Conservation (phyloP, 345 rosid genomes). For the Dimocarpus longan region DNA sequence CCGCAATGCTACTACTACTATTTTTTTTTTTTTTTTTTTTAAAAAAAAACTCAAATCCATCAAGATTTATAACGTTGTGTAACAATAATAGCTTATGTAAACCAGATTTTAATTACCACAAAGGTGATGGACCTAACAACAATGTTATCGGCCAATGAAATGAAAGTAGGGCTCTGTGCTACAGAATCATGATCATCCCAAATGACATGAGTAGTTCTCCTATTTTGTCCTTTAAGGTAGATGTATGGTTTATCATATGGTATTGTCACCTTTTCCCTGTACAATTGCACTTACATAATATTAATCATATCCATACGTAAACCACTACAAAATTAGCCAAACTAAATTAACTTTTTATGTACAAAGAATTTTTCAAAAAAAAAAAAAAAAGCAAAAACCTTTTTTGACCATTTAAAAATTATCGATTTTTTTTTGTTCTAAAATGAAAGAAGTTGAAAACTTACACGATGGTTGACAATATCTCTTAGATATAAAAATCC, state of each 20-base stretch:
- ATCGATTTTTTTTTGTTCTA: too few species aligned
- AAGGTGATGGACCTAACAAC: slow-evolving; percentile 55
- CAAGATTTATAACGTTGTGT: neutral
- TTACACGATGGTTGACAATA: too few species aligned
- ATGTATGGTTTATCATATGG: slow-evolving; percentile 67
- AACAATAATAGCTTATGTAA: slow-evolving; percentile 5
- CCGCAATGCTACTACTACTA: too few species aligned
- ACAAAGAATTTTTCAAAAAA: too few species aligned
- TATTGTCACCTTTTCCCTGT: slow-evolving; percentile 76
- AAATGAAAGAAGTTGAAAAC: too few species aligned
- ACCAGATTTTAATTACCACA: slow-evolving; percentile 35
- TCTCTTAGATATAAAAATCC: neutral
- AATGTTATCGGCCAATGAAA: slow-evolving; percentile 57
- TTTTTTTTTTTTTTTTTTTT: too few species aligned
- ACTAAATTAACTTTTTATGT: too few species aligned
- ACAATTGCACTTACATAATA: neutral
- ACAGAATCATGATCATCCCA: slow-evolving; percentile 61
- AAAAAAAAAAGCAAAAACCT: too few species aligned
- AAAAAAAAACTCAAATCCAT: neutral
- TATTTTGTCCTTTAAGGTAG: slow-evolving; percentile 57
- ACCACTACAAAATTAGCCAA: too few species aligned
- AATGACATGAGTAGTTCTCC: slow-evolving; percentile 52
- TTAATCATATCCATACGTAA: too few species aligned
- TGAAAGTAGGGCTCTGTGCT: slow-evolving; percentile 63
- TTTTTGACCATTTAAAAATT: too few species aligned